Conservation (phyloP, 257 asterid species). For the Verbascum thapsus region DNA sequence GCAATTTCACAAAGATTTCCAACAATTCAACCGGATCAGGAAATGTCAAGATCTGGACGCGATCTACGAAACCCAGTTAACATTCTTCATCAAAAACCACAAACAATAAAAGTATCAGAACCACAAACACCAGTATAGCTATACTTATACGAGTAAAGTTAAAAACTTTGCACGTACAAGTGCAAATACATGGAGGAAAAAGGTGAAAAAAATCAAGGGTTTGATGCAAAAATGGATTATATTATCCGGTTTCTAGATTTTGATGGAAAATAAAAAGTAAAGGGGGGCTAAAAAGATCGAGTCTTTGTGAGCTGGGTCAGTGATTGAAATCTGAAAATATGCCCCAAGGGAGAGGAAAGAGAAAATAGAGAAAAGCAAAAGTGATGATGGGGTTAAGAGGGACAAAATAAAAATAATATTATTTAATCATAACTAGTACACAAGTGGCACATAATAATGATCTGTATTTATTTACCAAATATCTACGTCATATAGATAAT, state of each 20-base stretch:
- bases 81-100: slow-evolving; percentile 39
- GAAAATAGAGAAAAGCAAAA: not conserved
- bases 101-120: slow-evolving; percentile 25
- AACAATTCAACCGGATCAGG: slow-evolving; percentile 42
- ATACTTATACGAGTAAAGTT: slow-evolving; percentile 15
- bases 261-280: not conserved
- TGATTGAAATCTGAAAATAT: slow-evolving; percentile 41
- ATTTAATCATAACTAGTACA: not conserved
- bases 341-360: slow-evolving; percentile 20
- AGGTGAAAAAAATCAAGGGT: slow-evolving; percentile 21
- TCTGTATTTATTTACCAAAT: too few species aligned
- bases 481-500: too few species aligned
- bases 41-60: slow-evolving; percentile 62
- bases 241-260: slow-evolving; percentile 24
- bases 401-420: not conserved
- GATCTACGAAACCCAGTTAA: slow-evolving; percentile 52
- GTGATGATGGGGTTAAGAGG: not conserved
- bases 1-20: slow-evolving; percentile 19
- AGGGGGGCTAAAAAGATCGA: slow-evolving; percentile 30
- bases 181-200: slow-evolving; percentile 21
- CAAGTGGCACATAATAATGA: too few species aligned
- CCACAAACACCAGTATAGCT: slow-evolving; percentile 28
- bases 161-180: not conserved
- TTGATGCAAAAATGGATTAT: slow-evolving; percentile 42
- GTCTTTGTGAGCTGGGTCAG: slow-evolving; percentile 42